These are phyloP conservation scores for Collariella sp. DNA, from an alignment of 495 filamentous ascomycete species.

Conservation along the genomic window DNA sequence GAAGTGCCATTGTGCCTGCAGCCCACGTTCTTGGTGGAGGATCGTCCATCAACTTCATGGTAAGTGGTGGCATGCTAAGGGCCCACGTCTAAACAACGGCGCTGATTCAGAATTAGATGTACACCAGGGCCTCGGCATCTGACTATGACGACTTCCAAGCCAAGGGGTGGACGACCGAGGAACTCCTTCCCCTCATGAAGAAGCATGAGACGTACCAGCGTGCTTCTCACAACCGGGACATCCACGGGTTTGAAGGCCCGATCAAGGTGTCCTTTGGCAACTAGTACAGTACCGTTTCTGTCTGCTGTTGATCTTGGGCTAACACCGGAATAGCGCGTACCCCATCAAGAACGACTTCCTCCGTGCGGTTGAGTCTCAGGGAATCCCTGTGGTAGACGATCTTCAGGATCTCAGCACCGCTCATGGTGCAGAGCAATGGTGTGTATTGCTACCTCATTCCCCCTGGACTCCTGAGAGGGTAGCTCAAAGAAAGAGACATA, in stretches of 20 bases:
- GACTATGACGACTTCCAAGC: conserved; percentile 82
- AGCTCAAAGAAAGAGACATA: too few relatives aligned
- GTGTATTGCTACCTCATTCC: not conserved
- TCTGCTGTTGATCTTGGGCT: not conserved
- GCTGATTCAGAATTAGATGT: too few relatives aligned
- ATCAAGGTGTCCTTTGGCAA: conserved; percentile 84
- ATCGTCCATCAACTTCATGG: conserved; percentile 77
- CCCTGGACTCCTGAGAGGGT: too few relatives aligned
- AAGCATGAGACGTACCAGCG: conserved; percentile 82
- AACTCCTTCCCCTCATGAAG: conserved; percentile 70
- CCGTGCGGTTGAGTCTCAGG: conserved; percentile 67
- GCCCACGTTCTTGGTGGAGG: conserved; percentile 72
- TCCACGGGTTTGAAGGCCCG: conserved; percentile 72
- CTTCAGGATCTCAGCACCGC: conserved; percentile 58
- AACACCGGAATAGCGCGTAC: conserved; percentile 27
- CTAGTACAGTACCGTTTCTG: conserved; percentile 29
- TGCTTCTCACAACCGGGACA: conserved; percentile 61
- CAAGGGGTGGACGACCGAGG: conserved; percentile 72
- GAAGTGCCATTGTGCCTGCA: conserved; percentile 68
- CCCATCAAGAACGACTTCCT: conserved; percentile 73
- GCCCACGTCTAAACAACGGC: too few relatives aligned
- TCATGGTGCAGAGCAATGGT: conserved; percentile 48
- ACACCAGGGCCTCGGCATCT: conserved; percentile 69
- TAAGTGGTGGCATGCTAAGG: too few relatives aligned
- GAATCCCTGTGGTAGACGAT: conserved; percentile 63